These are phyloP conservation scores for Stereocaulon alpinum DNA, from an alignment of 495 filamentous ascomycete genomes.

Conservation along the genomic window DNA sequence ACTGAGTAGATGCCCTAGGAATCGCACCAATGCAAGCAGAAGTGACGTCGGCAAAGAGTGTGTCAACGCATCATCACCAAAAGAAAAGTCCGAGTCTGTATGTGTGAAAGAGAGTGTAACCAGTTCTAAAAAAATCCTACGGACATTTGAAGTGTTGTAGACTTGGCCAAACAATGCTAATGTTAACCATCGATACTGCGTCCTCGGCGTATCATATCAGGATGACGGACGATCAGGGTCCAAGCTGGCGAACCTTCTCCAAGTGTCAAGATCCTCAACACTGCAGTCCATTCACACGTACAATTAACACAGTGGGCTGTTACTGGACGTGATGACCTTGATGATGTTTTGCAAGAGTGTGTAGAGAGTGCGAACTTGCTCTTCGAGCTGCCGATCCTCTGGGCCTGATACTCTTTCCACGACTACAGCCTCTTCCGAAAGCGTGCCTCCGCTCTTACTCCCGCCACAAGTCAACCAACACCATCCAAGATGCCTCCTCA, in stretches of 20 bases:
- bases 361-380: no score
- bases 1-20: neutral
- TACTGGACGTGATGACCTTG: no score
- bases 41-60: neutral
- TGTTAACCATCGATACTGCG: neutral
- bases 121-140: neutral
- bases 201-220: slow-evolving; percentile 2
- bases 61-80: no score
- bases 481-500: slow-evolving; percentile 13
- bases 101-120: neutral
- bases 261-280: no score
- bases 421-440: no score
- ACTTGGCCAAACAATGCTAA: no score
- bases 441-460: neutral
- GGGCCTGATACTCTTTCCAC: no score
- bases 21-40: neutral
- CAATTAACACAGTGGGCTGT: no score
- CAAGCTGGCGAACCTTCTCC: neutral
- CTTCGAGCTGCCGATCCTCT: no score
- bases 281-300: no score
- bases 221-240: neutral
- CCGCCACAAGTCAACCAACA: neutral
- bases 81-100: neutral
- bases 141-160: neutral
- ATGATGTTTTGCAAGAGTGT: no score